phyloP scores from a whole-genome alignment of 179 eudicot genomes.

The Patellifolia procumbens region DNA sequence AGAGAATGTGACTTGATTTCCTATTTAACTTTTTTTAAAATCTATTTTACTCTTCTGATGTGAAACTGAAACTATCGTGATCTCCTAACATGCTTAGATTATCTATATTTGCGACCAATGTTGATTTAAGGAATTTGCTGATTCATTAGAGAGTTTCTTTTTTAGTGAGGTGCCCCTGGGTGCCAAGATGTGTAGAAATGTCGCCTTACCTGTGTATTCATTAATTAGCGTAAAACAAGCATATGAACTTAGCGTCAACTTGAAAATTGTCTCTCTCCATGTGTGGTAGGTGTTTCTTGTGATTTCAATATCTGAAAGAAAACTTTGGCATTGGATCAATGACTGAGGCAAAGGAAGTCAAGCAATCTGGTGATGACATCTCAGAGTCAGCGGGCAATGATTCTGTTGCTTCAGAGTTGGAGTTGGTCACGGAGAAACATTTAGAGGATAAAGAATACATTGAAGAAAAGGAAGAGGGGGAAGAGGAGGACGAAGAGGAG shows the following conservation, averaged over 20 bases:
- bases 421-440: conserved; percentile 20
- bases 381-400: conserved; percentile 18
- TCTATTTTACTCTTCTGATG: no score
- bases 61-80: no score
- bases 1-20: not conserved
- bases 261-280: not conserved
- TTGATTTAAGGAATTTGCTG: not conserved
- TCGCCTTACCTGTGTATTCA: not conserved
- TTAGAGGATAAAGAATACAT: conserved; percentile 17
- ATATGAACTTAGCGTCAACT: not conserved
- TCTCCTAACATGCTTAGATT: no score
- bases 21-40: no score
- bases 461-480: conserved; percentile 12
- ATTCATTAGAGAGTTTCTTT: not conserved
- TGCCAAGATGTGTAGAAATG: not conserved
- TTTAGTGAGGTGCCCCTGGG: not conserved
- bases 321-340: conserved; percentile 14
- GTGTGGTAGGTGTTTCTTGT: not conserved
- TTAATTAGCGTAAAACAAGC: not conserved
- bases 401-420: conserved; percentile 9
- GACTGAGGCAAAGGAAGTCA: conserved; percentile 32
- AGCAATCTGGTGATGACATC: conserved; percentile 19
- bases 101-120: not conserved
- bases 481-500: conserved; percentile 11
- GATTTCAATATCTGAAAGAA: not conserved